Evolutionary conservation across 768 basidiomycete species (phyloP), one percentile per base, ranked within the genome.

Genomic region (Candolleomyces aberdarensis): DNA sequence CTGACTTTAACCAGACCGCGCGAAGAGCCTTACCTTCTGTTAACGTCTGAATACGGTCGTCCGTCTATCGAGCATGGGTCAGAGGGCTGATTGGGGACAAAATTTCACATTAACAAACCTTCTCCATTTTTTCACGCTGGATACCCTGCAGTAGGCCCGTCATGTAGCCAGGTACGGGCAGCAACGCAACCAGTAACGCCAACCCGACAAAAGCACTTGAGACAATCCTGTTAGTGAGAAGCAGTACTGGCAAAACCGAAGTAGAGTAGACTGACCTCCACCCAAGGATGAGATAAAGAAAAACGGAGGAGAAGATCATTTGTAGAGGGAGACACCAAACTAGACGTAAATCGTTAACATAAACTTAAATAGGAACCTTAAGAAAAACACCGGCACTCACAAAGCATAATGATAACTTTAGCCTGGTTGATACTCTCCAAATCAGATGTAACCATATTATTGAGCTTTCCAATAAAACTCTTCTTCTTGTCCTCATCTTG

Each of bases 381-480:
- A 22, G 15, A 29, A 48, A 22, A 15, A 9, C 32, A 3, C 26
- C 17, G 13, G 29, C 20, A 56, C 62, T 22, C 31, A 65, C 64
- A 10, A 22, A 61, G 31, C 15, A 63, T 57, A 10, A 63, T n/a
- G 39, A 63, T 51, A 31, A 63, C 59, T 11, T 59, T 60, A 10
- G 72, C 70, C 39, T 70, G 69, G 26, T 69, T 67, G 52, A 79
- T 76, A 58, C 70, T 72, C 39, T 56, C 60, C 62, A 77, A 52
- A 70, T 91, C 89, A 4, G 85, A 84, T 10, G 87, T 84, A 56
- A 89, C 82, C 7, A 91, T 72, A 58, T 90, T 91, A 69, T 87
- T 91, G 68, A 92, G 85, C 67, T 84, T 87, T 15, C 89, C 89
- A 43, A 85, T 81, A n/a, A 89, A 70, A 64, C 85, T 62, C 29